Base-by-base conservation (phyloP, 495 filamentous ascomycete species). In the Neurospora sp. region DNA sequence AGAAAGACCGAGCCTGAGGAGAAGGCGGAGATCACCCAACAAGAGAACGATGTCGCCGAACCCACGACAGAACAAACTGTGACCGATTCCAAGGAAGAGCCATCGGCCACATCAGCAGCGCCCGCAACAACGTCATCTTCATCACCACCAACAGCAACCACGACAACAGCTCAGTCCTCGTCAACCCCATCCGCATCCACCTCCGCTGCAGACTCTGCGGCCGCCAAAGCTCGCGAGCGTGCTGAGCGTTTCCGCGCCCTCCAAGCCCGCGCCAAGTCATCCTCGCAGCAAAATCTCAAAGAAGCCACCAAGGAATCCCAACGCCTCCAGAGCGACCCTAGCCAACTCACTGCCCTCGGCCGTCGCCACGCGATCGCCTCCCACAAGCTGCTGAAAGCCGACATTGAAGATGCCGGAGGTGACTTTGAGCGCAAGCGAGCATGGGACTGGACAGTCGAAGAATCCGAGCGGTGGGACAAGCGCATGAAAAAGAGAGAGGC, bases 391-490 rank as follows among this genome's bases (percentile, higher is more conserved):
- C 87, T 97, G 40, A 97, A 97, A 83, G 93, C 94, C 16, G 94
- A 97, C 74, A 89, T 91, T 2, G 92, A 92, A 79, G 93, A 92
- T 14, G 85, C 86, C 0, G 94, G 95, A 12, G 93, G 92, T 74
- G 94, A 98, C 80, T 99, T 98, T 77, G 96, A 99, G 82, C 91
- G 96, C 72, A 98, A 98, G 83, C 90, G 96, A 39, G 94, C 95
- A 1, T 98, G 96, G 96, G 96, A 98, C 81, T 98, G 95, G 94
- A 98, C 96, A 0, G 83, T 94, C 17, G 96, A 98, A 37, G 96
- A 99, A 82, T 89, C 88, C 68, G 96, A 97, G 83, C 89, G 89
- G 71, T 99, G 96, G 96, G 96, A 99, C 79, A 90, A 89, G 81
- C 89, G 94, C 27, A 85, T 94, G 83, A 91, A 88, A 73, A 97